These are phyloP conservation scores for Euphorbia celastroides DNA, from an alignment of 441 rosid genomes.

Conservation along the genomic window DNA sequence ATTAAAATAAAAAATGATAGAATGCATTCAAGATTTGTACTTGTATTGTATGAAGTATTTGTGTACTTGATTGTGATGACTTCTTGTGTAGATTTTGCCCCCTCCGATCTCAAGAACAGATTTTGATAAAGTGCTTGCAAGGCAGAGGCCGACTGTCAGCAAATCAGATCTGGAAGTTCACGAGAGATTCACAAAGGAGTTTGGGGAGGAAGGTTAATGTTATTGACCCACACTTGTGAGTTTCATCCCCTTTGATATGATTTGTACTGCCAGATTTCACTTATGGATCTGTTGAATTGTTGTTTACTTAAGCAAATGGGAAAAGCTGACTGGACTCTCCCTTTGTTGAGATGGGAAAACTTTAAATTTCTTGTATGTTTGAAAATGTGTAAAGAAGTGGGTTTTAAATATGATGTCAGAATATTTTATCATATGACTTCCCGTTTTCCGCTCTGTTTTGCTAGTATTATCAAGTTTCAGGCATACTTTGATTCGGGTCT, in stretches of 20 bases:
- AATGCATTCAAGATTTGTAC: neutral
- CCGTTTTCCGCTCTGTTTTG: neutral
- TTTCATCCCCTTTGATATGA: constrained; percentile 27
- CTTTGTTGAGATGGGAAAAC: constrained; percentile 30
- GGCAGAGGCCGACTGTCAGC: constrained; percentile 98
- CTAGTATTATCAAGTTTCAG: neutral
- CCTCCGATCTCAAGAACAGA: constrained; percentile 82
- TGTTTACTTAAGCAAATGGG: constrained; percentile 20
- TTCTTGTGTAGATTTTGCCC: constrained; percentile 71
- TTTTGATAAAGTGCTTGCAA: constrained; percentile 94
- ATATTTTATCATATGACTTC: neutral
- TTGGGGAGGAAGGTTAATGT: constrained; percentile 92
- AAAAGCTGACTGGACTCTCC: constrained; percentile 36
- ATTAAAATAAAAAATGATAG: neutral
- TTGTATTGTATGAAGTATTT: no score
- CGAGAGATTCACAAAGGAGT: constrained; percentile 97
- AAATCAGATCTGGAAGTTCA: constrained; percentile 89
- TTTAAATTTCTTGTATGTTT: constrained; percentile 31
- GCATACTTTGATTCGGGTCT: neutral
- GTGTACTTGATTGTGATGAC: constrained; percentile 8
- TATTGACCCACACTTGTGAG: constrained; percentile 24
- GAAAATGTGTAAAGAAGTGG: constrained; percentile 41
- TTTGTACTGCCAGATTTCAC: constrained; percentile 45
- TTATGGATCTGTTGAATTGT: constrained; percentile 24
- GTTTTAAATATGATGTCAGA: constrained; percentile 12